phyloP scores from a whole-genome alignment of 2,329 filamentous ascomycete species.

The Pseudovirgaria hyperparasitica region DNA sequence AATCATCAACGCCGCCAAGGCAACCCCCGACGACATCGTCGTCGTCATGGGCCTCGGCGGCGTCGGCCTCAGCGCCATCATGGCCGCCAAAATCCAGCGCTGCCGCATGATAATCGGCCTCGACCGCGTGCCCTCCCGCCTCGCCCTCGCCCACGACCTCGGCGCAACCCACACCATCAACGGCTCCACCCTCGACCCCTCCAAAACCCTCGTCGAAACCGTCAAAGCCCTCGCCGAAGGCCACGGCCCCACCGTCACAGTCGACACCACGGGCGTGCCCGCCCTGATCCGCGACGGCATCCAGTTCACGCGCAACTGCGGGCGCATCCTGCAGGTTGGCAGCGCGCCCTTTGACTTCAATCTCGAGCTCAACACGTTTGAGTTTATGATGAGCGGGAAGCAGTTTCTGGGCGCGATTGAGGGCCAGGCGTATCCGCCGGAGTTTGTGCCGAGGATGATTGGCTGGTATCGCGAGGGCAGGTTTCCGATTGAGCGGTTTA shows the following conservation, averaged over 20 bases:
- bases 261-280: conserved; percentile 37
- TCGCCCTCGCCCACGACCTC: too few relatives aligned
- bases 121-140: too few relatives aligned
- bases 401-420: conserved; percentile 35
- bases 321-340: conserved; percentile 38
- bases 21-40: conserved; percentile 1
- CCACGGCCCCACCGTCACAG: conserved; percentile 28
- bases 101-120: too few relatives aligned
- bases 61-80: too few relatives aligned
- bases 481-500: conserved; percentile 32
- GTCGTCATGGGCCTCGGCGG: conserved; percentile 1
- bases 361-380: conserved; percentile 28
- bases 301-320: conserved; percentile 30
- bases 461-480: conserved; percentile 30
- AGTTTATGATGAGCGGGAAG: conserved; percentile 37
- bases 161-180: too few relatives aligned
- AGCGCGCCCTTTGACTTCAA: conserved; percentile 27
- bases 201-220: conserved; percentile 14
- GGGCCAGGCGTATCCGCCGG: conserved; percentile 25
- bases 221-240: conserved; percentile 18
- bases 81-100: too few relatives aligned
- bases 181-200: neutral
- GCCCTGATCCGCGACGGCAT: conserved; percentile 28
- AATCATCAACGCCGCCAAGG: too few relatives aligned
- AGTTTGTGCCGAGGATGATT: conserved; percentile 33